phyloP scores from a whole-genome alignment of 768 basidiomycete genomes.

The Suillus decipiens region DNA sequence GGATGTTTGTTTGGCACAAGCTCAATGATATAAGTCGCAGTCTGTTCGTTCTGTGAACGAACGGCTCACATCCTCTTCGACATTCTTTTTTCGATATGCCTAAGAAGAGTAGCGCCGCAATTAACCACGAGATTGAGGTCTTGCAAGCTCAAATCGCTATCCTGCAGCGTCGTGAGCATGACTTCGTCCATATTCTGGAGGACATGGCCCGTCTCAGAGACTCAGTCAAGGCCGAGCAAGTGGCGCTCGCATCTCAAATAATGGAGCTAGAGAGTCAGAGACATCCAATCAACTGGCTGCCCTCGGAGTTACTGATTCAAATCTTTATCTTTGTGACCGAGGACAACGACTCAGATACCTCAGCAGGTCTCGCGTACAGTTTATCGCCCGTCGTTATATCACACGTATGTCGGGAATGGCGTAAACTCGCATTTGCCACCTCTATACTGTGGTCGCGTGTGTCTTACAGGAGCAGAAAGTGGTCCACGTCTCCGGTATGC shows the following conservation, averaged over 20 bases:
- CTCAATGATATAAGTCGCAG: neutral
- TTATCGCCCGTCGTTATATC: conserved; percentile 43
- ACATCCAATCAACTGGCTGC: conserved; percentile 53
- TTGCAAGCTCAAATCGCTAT: conserved; percentile 40
- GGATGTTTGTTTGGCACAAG: neutral
- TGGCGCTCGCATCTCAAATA: conserved; percentile 31
- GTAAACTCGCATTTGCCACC: conserved; percentile 42
- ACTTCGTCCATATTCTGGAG: conserved; percentile 41
- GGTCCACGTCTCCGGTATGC: conserved; percentile 25
- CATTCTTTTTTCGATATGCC: conserved; percentile 20
- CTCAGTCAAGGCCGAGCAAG: conserved; percentile 36
- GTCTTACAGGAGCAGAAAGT: conserved; percentile 27
- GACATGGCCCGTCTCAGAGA: conserved; percentile 42
- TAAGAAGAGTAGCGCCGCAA: conserved; percentile 26
- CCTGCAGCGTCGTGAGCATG: conserved; percentile 39
- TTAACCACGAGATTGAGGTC: conserved; percentile 40
- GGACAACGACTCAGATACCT: conserved; percentile 27
- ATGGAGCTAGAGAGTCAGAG: conserved; percentile 40
- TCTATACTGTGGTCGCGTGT: conserved; percentile 49
- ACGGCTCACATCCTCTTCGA: neutral
- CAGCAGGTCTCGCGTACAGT: conserved; percentile 29
- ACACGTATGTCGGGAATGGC: conserved; percentile 54
- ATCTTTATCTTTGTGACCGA: conserved; percentile 40
- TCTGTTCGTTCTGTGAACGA: neutral
- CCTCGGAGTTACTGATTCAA: conserved; percentile 46